Percentiles rank a stretch among this genome's conserved stretches.
phyloP scores from a whole-genome alignment of 441 rosid genomes.

The Brassica balearica region DNA sequence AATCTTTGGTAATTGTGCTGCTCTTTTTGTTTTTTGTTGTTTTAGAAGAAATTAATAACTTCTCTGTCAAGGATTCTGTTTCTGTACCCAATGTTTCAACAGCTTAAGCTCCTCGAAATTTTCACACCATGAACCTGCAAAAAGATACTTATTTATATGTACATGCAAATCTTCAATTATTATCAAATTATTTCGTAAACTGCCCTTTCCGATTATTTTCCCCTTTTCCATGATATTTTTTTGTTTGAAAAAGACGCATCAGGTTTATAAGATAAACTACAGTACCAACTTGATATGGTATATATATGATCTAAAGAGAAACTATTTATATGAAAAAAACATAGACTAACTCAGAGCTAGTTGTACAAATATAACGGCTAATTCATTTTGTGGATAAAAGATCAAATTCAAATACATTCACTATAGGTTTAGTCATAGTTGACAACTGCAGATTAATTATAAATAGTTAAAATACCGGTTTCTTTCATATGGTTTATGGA shows the following conservation, averaged over 20 bases:
- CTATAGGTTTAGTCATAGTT: not conserved
- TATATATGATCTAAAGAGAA: conserved; percentile 18
- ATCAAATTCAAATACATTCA: not conserved
- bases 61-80: conserved; percentile 49
- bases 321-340: conserved; percentile 11
- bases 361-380: not conserved
- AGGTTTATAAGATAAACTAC: not conserved
- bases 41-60: conserved; percentile 38
- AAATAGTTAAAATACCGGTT: not conserved
- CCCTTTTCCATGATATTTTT: not conserved
- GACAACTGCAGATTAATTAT: not conserved
- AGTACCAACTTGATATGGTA: not conserved
- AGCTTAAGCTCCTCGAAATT: conserved; percentile 32
- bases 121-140: conserved; percentile 42
- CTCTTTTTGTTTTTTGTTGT: conserved; percentile 33
- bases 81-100: conserved; percentile 36
- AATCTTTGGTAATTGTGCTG: conserved; percentile 48
- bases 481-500: not conserved
- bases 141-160: conserved; percentile 19
- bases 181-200: conserved; percentile 43
- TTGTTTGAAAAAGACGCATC: conserved; percentile 28
- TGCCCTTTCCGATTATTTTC: conserved; percentile 30
- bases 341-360: not conserved
- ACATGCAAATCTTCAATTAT: conserved; percentile 38
- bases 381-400: not conserved